Percentiles rank a stretch among this genome's conserved stretches.
Evolutionary conservation across 2,329 filamentous ascomycete species (phyloP).

Genomic region (Aspergillus sp.): DNA sequence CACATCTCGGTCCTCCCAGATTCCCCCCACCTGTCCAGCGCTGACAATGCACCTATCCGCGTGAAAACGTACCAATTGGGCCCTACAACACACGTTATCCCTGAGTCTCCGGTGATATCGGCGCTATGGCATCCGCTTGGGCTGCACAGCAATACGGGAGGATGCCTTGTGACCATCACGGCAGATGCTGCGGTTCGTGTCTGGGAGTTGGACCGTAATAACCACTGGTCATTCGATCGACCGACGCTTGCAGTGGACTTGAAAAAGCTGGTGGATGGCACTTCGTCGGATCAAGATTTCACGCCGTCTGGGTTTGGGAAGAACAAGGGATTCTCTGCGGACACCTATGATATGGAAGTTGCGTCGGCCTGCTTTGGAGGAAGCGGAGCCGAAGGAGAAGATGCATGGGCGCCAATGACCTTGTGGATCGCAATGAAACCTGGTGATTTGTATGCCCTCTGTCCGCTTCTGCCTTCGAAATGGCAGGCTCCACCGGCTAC

Average conservation of each 20-base stretch:
- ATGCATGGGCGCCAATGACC: constrained; percentile 86
- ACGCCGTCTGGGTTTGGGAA: constrained; percentile 63
- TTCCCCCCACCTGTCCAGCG: constrained; percentile 60
- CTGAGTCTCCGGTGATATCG: constrained; percentile 69
- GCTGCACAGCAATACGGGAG: constrained; percentile 53
- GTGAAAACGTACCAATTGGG: constrained; percentile 86
- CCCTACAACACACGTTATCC: constrained; percentile 81
- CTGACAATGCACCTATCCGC: constrained; percentile 60
- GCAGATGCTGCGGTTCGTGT: constrained; percentile 77
- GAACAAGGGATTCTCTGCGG: constrained; percentile 76
- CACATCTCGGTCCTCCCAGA: constrained; percentile 83
- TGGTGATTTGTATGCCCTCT: constrained; percentile 87
- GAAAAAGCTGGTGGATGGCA: constrained; percentile 78
- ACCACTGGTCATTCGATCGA: constrained; percentile 78
- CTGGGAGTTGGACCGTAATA: constrained; percentile 79
- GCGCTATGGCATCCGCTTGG: constrained; percentile 90
- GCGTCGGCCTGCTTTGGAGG: constrained; percentile 86
- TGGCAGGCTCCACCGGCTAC: constrained; percentile 72
- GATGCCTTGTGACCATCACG: constrained; percentile 79
- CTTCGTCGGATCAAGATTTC: constrained; percentile 73
- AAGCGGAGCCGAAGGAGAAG: constrained; percentile 46
- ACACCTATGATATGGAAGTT: constrained; percentile 87
- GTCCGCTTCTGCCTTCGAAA: constrained; percentile 75
- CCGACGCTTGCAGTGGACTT: constrained; percentile 78
- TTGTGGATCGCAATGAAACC: constrained; percentile 93